phyloP scores from a whole-genome alignment of 257 asterid genomes.

The Plantago ovata region DNA sequence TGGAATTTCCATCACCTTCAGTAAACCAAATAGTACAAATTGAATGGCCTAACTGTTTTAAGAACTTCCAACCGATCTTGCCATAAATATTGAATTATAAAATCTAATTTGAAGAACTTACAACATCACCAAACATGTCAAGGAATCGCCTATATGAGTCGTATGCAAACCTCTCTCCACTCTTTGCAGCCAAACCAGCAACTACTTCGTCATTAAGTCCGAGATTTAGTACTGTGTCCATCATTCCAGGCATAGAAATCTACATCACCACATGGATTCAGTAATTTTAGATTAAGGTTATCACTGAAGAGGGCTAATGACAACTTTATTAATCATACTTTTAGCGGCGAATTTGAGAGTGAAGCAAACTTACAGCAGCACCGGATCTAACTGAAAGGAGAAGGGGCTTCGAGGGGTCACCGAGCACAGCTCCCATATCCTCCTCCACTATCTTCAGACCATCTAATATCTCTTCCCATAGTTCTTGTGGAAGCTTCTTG shows the following conservation, averaged over 20 bases:
- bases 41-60: not conserved
- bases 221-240: conserved; percentile 95
- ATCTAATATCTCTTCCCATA: conserved; percentile 85
- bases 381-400: conserved; percentile 92
- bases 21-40: not conserved
- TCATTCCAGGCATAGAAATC: conserved; percentile 99
- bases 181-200: conserved; percentile 74
- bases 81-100: not conserved
- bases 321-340: not conserved
- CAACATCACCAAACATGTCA: conserved; percentile 96
- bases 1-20: conserved; percentile 86
- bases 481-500: conserved; percentile 57
- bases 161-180: conserved; percentile 91
- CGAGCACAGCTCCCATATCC: conserved; percentile 86
- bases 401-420: conserved; percentile 79
- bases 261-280: conserved; percentile 18
- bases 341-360: not conserved
- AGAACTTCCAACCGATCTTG: not conserved
- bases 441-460: conserved; percentile 60
- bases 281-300: not conserved
- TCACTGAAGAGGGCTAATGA: no score
- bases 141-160: conserved; percentile 88
- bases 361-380: conserved; percentile 61
- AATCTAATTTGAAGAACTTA: conserved; percentile 32
- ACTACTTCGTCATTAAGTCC: conserved; percentile 90